Conservation (phyloP, 164 flowering plant genomes). For the Liquidambar formosana region DNA sequence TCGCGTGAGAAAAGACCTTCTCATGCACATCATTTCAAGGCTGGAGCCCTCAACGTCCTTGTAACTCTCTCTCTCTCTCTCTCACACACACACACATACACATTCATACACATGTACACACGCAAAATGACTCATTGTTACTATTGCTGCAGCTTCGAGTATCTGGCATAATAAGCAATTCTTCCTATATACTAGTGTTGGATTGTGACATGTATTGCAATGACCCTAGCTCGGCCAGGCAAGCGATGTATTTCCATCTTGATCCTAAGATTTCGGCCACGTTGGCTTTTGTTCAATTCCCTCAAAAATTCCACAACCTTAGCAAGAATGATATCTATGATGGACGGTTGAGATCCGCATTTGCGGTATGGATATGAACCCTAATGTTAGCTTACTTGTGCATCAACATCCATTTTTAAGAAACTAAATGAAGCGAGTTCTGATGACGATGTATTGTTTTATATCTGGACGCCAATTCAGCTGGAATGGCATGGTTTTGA, state of each 20-base stretch:
- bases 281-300: conserved; percentile 51
- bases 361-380: conserved; percentile 16
- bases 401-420: neutral
- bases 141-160: conserved; percentile 49
- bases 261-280: conserved; percentile 34
- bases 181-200: conserved; percentile 42
- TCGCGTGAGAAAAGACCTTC: conserved; percentile 49
- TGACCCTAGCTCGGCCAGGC: conserved; percentile 50
- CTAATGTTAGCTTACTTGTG: neutral
- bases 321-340: conserved; percentile 46
- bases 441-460: neutral
- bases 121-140: neutral
- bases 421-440: neutral
- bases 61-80: conserved; percentile 20
- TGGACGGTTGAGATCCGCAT: conserved; percentile 25
- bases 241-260: conserved; percentile 57
- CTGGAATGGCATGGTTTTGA: conserved; percentile 38
- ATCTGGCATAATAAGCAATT: conserved; percentile 49
- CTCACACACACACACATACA: neutral
- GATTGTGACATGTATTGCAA: conserved; percentile 64
- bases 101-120: neutral
- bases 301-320: conserved; percentile 47
- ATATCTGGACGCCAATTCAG: conserved; percentile 14
- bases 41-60: conserved; percentile 59
- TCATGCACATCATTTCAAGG: conserved; percentile 54